Percentiles rank a stretch among this genome's conserved stretches.
phyloP scores from a whole-genome alignment of 129 eudicot genomes.

The Centella asiatica region DNA sequence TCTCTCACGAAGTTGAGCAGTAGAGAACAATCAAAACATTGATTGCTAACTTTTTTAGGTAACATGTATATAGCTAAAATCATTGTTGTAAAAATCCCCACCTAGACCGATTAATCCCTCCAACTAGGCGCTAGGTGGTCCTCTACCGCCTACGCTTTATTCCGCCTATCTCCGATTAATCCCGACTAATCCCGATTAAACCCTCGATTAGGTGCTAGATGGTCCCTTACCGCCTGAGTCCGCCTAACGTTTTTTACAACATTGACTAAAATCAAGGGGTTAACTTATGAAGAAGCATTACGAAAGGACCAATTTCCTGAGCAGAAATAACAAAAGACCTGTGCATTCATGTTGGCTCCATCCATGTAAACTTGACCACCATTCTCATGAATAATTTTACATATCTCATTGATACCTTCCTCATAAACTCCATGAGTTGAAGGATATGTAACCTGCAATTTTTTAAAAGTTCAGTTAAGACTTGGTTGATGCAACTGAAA shows the following conservation, averaged over 20 bases:
- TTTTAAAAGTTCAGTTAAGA: neutral
- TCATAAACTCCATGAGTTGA: slow-evolving; percentile 94
- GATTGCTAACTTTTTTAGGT: neutral
- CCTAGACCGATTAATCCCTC: no score
- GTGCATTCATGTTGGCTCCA: slow-evolving; percentile 99
- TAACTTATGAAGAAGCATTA: neutral
- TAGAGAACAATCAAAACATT: neutral
- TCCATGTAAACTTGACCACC: slow-evolving; percentile 99
- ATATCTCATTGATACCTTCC: slow-evolving; percentile 96
- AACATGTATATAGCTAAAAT: no score
- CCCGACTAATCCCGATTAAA: no score
- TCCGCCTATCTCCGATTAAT: no score
- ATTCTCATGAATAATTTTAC: slow-evolving; percentile 88
- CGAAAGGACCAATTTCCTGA: neutral
- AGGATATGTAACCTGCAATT: slow-evolving; percentile 79
- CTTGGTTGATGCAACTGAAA: neutral
- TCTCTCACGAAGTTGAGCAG: neutral
- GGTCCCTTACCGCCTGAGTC: no score
- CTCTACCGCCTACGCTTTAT: no score
- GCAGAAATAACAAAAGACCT: slow-evolving; percentile 35
- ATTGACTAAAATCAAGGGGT: neutral
- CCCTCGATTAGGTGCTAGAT: no score
- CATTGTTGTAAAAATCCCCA: no score
- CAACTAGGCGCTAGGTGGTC: no score
- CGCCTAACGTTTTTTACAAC: neutral